Evolutionary conservation across 1,139 yeast species (phyloP).

Genomic region (Blastobotrys petasosporus): DNA sequence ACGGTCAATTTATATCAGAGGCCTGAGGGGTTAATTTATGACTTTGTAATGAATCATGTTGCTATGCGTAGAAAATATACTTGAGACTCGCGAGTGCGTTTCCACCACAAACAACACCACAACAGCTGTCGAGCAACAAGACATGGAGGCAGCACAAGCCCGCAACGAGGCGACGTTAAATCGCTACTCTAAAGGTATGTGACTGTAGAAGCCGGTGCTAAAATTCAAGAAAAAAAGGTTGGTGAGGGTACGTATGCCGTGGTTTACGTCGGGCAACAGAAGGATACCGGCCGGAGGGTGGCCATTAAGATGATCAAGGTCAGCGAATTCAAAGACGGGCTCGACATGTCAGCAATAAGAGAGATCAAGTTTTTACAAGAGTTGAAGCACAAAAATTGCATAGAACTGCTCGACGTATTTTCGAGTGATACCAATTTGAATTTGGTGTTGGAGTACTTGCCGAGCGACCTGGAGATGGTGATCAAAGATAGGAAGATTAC

Average conservation of each 20-base stretch:
- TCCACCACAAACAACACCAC: not conserved
- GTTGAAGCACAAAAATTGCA: slow-evolving; percentile 72
- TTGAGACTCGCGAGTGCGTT: not conserved
- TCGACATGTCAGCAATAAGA: slow-evolving; percentile 95
- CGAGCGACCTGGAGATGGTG: slow-evolving; percentile 84
- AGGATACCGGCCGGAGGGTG: slow-evolving; percentile 52
- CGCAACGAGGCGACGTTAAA: slow-evolving; percentile 21
- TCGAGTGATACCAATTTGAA: slow-evolving; percentile 67
- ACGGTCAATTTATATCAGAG: not conserved
- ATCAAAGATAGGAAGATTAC: slow-evolving; percentile 74
- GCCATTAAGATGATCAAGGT: slow-evolving; percentile 96
- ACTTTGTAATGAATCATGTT: not conserved
- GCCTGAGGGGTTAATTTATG: not conserved
- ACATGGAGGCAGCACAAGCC: slow-evolving; percentile 15
- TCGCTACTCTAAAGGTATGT: slow-evolving; percentile 30
- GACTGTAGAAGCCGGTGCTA: not conserved
- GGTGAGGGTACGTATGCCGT: slow-evolving; percentile 99
- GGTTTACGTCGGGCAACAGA: slow-evolving; percentile 66
- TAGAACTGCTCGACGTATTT: slow-evolving; percentile 82
- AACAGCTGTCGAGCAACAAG: not conserved
- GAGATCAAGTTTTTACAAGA: slow-evolving; percentile 94
- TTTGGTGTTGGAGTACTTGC: slow-evolving; percentile 82
- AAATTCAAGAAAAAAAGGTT: slow-evolving; percentile 59
- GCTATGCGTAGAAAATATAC: not conserved
- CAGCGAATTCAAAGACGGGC: slow-evolving; percentile 89